Evolutionary conservation across 805 yeast genomes (phyloP).

Genomic region (Nakazawaea anatomiae): DNA sequence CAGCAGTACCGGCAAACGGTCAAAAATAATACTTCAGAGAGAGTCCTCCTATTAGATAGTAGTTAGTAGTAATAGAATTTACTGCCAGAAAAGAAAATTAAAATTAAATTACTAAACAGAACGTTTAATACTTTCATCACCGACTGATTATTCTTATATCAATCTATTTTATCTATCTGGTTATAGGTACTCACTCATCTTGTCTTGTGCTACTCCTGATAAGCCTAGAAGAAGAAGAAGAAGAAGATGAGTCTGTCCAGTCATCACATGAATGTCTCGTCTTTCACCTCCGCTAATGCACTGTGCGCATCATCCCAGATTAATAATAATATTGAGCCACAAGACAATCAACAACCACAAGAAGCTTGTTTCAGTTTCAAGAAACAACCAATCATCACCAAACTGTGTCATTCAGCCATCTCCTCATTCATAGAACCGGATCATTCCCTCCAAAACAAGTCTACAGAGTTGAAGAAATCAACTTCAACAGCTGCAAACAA

Average conservation of each 20-base stretch:
- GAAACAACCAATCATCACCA: constrained; percentile 10
- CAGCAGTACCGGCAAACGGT: no score
- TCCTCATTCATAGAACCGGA: constrained; percentile 10
- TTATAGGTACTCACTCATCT: neutral
- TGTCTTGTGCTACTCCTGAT: neutral
- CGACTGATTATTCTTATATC: neutral
- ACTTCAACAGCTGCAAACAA: no score
- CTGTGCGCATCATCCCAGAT: neutral
- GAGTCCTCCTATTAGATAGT: no score
- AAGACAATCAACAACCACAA: neutral
- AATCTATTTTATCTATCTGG: neutral
- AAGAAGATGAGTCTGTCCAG: neutral
- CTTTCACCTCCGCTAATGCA: neutral
- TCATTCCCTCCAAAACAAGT: neutral
- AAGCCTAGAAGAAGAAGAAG: no score
- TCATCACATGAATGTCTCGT: neutral
- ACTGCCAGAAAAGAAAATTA: no score
- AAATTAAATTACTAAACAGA: no score
- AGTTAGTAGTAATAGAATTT: no score
- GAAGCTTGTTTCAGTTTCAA: constrained; percentile 8
- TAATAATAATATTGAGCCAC: neutral
- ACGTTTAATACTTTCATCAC: no score
- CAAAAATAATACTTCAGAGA: no score
- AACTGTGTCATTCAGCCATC: constrained; percentile 9
- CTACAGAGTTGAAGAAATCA: no score